Conservation (phyloP, 2,329 filamentous ascomycete genomes). For the Rugonectria rugulosa region DNA sequence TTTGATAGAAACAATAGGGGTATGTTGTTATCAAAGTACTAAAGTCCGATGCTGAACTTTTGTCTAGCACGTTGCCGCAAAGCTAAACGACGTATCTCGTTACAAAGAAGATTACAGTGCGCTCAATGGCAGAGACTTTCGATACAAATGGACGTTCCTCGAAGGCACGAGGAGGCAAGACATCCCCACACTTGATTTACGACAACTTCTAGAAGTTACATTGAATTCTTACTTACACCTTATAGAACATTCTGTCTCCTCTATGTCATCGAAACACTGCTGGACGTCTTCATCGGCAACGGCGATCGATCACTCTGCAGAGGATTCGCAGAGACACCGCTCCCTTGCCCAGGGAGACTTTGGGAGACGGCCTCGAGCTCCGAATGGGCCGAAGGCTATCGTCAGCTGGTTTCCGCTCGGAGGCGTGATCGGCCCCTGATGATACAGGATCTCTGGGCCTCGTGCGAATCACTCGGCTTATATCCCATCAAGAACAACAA, state of each 20-base stretch:
- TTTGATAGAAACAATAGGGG: conserved; percentile 10
- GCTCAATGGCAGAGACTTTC: background rate
- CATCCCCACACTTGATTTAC: background rate
- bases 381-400: background rate
- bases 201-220: too few relatives aligned
- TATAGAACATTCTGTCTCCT: conserved; percentile 21
- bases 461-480: background rate
- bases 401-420: background rate
- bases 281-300: conserved; percentile 21
- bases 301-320: background rate
- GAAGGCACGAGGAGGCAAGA: conserved; percentile 27
- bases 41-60: background rate
- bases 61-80: background rate
- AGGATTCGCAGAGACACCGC: background rate
- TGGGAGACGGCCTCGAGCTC: conserved; percentile 3
- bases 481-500: background rate
- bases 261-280: conserved; percentile 23
- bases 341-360: background rate
- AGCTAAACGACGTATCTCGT: background rate
- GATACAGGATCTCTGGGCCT: background rate
- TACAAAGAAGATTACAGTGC: conserved; percentile 1
- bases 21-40: conserved; percentile 5
- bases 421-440: background rate
- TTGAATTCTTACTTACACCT: background rate
- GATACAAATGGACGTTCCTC: conserved; percentile 15